phyloP scores from a whole-genome alignment of 768 basidiomycete genomes.

The Strobilomyces dryophilus region DNA sequence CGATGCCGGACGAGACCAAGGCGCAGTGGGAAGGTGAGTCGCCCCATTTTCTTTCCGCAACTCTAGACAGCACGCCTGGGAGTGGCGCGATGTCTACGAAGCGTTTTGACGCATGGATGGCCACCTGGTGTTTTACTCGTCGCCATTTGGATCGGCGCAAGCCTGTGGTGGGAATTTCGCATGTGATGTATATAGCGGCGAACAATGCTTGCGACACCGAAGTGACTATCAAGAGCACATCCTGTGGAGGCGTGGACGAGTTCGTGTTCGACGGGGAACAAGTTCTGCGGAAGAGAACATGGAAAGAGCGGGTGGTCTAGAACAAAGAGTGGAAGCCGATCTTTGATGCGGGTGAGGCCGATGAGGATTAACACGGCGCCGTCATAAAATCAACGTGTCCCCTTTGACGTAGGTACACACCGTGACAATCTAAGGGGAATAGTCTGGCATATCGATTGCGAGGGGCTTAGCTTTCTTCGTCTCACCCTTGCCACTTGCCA shows the following conservation, averaged over 20 bases:
- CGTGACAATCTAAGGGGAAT: not conserved
- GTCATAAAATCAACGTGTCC: not conserved
- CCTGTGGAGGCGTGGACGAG: slow-evolving; percentile 31
- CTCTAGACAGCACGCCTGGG: not conserved
- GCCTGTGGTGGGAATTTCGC: slow-evolving; percentile 69
- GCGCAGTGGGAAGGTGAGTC: slow-evolving; percentile 86
- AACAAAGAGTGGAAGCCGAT: slow-evolving; percentile 37
- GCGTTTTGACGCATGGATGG: slow-evolving; percentile 93
- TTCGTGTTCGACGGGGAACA: slow-evolving; percentile 40
- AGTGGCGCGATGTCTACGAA: slow-evolving; percentile 41
- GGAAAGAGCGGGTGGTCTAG: slow-evolving; percentile 43
- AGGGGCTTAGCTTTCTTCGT: too few species aligned
- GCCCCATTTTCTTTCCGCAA: not conserved
- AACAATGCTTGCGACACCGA: slow-evolving; percentile 31
- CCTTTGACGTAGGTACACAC: not conserved
- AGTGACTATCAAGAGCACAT: slow-evolving; percentile 57
- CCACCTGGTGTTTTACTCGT: slow-evolving; percentile 78
- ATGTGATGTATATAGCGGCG: slow-evolving; percentile 25
- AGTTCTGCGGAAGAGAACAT: slow-evolving; percentile 36
- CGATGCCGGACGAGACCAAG: slow-evolving; percentile 73
- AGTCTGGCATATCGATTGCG: not conserved
- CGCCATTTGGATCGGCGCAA: slow-evolving; percentile 59
- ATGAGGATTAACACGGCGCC: slow-evolving; percentile 37
- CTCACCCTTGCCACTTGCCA: too few species aligned
- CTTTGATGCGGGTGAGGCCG: slow-evolving; percentile 54